phyloP scores from a whole-genome alignment of 306 rosid species.

The Ormosia emarginata region DNA sequence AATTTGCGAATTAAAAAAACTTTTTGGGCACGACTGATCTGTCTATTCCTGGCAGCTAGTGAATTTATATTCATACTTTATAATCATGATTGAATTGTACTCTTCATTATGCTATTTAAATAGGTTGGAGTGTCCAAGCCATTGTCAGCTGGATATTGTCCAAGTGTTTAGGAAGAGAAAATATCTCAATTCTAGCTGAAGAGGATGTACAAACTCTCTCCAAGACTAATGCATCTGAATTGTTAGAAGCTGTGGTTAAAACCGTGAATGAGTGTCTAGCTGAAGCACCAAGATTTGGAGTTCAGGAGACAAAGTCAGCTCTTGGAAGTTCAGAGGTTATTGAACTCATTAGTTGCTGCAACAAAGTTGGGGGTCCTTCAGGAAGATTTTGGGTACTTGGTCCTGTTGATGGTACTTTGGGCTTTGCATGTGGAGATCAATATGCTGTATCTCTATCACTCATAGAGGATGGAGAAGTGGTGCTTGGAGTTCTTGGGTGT shows the following conservation, averaged over 20 bases:
- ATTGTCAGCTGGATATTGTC: conserved; percentile 74
- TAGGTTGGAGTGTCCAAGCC: conserved; percentile 96
- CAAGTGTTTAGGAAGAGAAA: conserved; percentile 50
- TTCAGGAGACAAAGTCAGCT: conserved; percentile 49
- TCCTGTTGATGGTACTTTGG: conserved; percentile 72
- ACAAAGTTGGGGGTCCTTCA: conserved; percentile 50
- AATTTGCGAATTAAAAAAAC: neutral
- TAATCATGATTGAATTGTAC: conserved; percentile 12
- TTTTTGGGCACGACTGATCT: neutral
- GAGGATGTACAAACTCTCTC: conserved; percentile 64
- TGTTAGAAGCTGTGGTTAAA: conserved; percentile 57
- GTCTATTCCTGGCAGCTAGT: neutral
- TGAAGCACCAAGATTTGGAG: conserved; percentile 71
- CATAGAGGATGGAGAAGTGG: conserved; percentile 75
- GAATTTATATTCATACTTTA: neutral
- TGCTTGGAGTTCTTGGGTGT: conserved; percentile 90
- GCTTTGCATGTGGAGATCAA: conserved; percentile 71
- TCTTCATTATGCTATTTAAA: conserved; percentile 12
- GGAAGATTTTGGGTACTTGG: conserved; percentile 83
- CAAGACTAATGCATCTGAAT: conserved; percentile 44
- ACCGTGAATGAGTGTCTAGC: conserved; percentile 71
- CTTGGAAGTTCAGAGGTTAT: conserved; percentile 65
- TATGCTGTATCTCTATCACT: conserved; percentile 78
- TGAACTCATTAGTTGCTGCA: conserved; percentile 69
- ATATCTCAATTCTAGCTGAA: conserved; percentile 73